These are phyloP conservation scores for Dysphania ambrosioides DNA, from an alignment of 148 eudicot genomes.

Conservation along the genomic window DNA sequence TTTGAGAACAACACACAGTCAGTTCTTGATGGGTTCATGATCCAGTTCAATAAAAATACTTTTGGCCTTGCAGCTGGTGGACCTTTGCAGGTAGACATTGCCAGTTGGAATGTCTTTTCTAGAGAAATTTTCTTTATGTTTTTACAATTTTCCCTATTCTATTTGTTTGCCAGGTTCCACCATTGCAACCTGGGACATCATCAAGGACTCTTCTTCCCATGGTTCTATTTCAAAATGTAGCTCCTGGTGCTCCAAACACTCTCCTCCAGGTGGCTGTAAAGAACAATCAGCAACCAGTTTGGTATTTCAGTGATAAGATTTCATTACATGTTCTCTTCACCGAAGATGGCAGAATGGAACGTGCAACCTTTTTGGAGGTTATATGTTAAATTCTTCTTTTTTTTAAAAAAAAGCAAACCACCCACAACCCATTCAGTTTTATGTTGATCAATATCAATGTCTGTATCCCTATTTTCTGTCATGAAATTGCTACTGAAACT, in stretches of 20 bases:
- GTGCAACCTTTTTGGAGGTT: conserved; percentile 89
- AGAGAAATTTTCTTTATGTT: no score
- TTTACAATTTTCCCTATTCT: background rate
- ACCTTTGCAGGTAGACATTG: conserved; percentile 67
- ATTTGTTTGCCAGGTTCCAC: conserved; percentile 53
- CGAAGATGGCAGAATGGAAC: conserved; percentile 98
- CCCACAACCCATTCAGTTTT: background rate
- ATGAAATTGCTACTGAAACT: background rate
- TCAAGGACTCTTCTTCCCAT: conserved; percentile 78
- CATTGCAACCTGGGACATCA: conserved; percentile 80
- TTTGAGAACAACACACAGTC: conserved; percentile 76
- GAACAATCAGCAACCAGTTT: conserved; percentile 94
- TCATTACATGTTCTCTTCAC: conserved; percentile 61
- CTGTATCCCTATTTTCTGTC: background rate
- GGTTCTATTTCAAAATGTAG: conserved; percentile 81
- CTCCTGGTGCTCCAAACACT: conserved; percentile 80
- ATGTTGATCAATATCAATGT: background rate
- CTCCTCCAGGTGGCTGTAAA: conserved; percentile 93
- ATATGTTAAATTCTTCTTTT: conserved; percentile 4
- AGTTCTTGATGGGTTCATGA: conserved; percentile 90
- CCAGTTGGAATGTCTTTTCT: background rate
- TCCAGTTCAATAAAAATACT: conserved; percentile 93
- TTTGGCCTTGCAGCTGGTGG: conserved; percentile 91
- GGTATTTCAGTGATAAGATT: conserved; percentile 85
- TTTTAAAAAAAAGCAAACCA: background rate